phyloP scores from a whole-genome alignment of 2,329 filamentous ascomycete genomes.

The Teratosphaeria pseudoeucalypti region DNA sequence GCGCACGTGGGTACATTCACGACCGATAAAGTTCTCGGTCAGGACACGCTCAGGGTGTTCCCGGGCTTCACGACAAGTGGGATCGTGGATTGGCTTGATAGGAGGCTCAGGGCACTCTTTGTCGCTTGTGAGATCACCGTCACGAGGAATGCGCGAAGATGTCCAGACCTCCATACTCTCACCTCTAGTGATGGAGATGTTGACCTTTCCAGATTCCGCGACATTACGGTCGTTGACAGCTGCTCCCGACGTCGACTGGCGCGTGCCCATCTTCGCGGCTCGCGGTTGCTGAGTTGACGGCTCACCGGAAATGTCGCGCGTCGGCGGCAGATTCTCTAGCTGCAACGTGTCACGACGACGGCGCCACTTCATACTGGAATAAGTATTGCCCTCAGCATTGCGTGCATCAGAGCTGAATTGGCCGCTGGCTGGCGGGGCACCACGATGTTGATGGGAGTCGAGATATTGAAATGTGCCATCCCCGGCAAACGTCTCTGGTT shows the following conservation, averaged over 20 bases:
- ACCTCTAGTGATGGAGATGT: neutral
- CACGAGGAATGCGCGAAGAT: neutral
- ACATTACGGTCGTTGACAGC: neutral
- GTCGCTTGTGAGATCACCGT: neutral
- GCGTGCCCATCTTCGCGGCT: neutral
- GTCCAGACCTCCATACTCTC: neutral
- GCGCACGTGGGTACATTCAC: slow-evolving; percentile 4
- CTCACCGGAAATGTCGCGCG: neutral
- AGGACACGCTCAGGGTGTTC: neutral
- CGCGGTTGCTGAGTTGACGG: neutral
- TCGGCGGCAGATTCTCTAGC: neutral
- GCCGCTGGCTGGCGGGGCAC: neutral
- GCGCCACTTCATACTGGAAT: neutral
- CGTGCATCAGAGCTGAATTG: neutral
- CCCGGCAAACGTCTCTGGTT: neutral
- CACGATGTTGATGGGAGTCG: neutral
- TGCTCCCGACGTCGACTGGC: neutral
- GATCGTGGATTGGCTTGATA: slow-evolving; percentile 1
- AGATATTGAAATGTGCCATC: neutral
- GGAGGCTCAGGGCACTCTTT: neutral
- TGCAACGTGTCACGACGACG: neutral
- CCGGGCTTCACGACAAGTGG: neutral
- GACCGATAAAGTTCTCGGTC: slow-evolving; percentile 5
- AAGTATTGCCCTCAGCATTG: neutral
- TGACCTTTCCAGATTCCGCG: neutral